Evolutionary conservation across 345 rosid species (phyloP).

Genomic region (Leavenworthia alabamica): DNA sequence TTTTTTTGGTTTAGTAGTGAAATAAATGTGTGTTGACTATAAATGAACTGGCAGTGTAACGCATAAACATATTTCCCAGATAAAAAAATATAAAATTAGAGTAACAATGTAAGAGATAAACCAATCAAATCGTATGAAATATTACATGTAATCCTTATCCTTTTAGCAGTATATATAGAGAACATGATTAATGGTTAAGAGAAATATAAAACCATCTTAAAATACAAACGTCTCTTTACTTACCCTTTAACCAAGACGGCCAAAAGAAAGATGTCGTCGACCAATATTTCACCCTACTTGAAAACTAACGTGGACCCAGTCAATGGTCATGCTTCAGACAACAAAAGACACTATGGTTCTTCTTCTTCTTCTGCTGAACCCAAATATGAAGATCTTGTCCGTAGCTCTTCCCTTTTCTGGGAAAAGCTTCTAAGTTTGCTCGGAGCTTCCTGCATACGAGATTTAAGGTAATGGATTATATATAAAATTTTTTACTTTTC

Average conservation of each 20-base stretch:
- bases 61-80: neutral
- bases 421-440: conserved; percentile 58
- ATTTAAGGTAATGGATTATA: conserved; percentile 40
- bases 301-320: conserved; percentile 29
- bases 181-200: neutral
- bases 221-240: conserved; percentile 16
- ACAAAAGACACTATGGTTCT: conserved; percentile 34
- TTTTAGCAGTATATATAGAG: neutral
- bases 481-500: neutral
- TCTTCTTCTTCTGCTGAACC: conserved; percentile 49
- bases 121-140: neutral
- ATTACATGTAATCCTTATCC: neutral
- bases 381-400: conserved; percentile 54
- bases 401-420: conserved; percentile 62
- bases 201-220: conserved; percentile 9
- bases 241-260: conserved; percentile 16
- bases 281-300: conserved; percentile 27
- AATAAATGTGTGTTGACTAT: neutral
- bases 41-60: neutral
- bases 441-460: conserved; percentile 34
- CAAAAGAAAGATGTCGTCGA: conserved; percentile 31
- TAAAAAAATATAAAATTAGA: neutral
- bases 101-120: neutral
- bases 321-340: conserved; percentile 35
- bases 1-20: neutral